phyloP scores from a whole-genome alignment of 129 eudicot species.

The Flaveria robusta region DNA sequence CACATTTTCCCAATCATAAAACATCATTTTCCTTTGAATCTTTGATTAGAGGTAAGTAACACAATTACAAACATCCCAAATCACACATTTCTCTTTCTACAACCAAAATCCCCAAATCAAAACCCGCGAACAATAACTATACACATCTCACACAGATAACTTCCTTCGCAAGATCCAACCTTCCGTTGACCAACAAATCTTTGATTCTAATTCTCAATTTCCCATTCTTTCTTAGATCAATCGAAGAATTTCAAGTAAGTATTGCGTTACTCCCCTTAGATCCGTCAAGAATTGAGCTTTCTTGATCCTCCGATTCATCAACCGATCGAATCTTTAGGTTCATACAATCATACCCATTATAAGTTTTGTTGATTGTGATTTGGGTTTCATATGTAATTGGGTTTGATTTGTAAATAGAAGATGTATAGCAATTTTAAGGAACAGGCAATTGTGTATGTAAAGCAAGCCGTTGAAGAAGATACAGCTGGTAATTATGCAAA shows the following conservation, averaged over 20 bases:
- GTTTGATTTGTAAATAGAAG: conserved; percentile 18
- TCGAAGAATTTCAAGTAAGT: conserved; percentile 31
- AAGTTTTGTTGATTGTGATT: no score
- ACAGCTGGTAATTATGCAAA: conserved; percentile 66
- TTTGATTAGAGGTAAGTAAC: background rate
- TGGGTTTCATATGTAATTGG: no score
- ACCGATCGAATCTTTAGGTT: background rate
- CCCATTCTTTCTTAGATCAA: background rate
- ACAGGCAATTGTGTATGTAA: conserved; percentile 64
- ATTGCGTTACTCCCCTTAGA: background rate
- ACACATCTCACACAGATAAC: conserved; percentile 4
- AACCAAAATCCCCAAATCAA: background rate
- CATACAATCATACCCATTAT: no score
- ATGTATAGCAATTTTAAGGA: conserved; percentile 82
- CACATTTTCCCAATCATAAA: no score
- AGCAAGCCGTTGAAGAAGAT: conserved; percentile 74
- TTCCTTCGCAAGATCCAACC: conserved; percentile 12
- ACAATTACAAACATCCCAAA: conserved; percentile 9
- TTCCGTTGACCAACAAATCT: conserved; percentile 22
- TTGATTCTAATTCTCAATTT: background rate
- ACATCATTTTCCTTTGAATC: background rate
- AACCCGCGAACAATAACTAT: conserved; percentile 30
- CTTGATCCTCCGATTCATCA: conserved; percentile 1
- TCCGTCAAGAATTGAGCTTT: background rate
- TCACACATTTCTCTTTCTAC: no score